phyloP scores from a whole-genome alignment of 169 alveolate genomes.

The Plasmodium berghei region DNA sequence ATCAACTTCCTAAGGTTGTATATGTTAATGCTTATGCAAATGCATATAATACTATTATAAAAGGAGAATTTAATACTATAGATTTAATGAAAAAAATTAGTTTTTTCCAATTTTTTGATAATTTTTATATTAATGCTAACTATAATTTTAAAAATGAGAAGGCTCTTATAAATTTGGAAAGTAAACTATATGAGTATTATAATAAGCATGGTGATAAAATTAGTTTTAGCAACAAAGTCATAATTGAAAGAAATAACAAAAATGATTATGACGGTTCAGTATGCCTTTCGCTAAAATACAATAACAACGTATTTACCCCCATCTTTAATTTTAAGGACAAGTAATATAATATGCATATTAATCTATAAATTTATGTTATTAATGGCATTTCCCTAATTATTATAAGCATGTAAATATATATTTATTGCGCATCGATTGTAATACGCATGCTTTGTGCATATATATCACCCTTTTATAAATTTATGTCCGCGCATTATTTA shows the following conservation, averaged over 20 bases:
- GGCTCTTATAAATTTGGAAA: constrained; percentile 69
- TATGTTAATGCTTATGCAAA: constrained; percentile 74
- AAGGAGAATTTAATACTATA: constrained; percentile 68
- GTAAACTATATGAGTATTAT: constrained; percentile 68
- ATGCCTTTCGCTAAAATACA: constrained; percentile 59
- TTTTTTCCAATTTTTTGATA: constrained; percentile 73
- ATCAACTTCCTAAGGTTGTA: constrained; percentile 52
- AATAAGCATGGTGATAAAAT: constrained; percentile 57
- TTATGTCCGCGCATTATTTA: neutral
- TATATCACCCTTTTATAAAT: neutral
- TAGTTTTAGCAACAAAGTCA: constrained; percentile 56
- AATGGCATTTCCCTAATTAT: no score
- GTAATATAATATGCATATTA: neutral
- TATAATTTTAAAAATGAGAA: constrained; percentile 66
- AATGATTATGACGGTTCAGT: constrained; percentile 73
- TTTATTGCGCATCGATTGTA: neutral
- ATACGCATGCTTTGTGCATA: no score
- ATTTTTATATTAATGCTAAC: constrained; percentile 68
- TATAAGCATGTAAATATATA: neutral
- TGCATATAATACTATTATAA: constrained; percentile 57
- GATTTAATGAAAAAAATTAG: constrained; percentile 61
- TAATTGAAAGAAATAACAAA: constrained; percentile 36
- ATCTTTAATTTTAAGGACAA: constrained; percentile 74
- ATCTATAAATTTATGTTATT: neutral
- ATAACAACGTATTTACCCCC: constrained; percentile 70